Percentiles rank a stretch among this genome's conserved stretches.
These are phyloP conservation scores for Xerophyta viscosa DNA, from an alignment of 106 monocot species.

Conservation along the genomic window DNA sequence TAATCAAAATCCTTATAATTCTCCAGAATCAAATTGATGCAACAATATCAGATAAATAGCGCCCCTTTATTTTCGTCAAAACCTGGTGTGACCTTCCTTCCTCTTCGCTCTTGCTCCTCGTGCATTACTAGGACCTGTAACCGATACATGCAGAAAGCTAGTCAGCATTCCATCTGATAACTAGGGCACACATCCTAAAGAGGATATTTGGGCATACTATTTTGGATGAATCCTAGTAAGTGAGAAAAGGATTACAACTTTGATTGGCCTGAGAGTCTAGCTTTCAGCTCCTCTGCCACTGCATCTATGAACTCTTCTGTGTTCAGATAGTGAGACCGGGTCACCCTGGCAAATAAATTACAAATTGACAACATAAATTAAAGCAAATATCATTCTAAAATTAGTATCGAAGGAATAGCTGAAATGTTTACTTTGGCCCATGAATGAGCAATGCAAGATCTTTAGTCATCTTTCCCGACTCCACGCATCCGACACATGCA, in stretches of 20 bases:
- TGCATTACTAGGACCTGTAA: too few relatives aligned
- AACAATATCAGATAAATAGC: too few relatives aligned
- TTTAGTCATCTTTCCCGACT: constrained; percentile 94
- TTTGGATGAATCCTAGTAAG: neutral
- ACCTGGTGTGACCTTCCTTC: too few relatives aligned
- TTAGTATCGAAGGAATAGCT: neutral
- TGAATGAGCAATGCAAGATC: constrained; percentile 87
- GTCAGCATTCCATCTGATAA: too few relatives aligned
- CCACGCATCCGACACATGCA: constrained; percentile 76
- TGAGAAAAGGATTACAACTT: constrained; percentile 47
- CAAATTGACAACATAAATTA: neutral
- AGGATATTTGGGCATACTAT: neutral
- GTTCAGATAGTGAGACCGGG: constrained; percentile 50
- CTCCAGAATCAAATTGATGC: too few relatives aligned
- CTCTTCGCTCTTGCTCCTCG: too few relatives aligned
- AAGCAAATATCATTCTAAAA: neutral
- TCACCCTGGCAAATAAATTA: constrained; percentile 28
- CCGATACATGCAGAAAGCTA: too few relatives aligned
- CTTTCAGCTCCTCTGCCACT: constrained; percentile 47
- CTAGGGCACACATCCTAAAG: too few relatives aligned
- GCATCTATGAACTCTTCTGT: constrained; percentile 81
- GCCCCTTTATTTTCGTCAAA: too few relatives aligned
- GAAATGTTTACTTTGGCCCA: constrained; percentile 60
- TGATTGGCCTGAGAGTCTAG: constrained; percentile 34
- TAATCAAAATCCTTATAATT: too few relatives aligned